Percentiles rank a stretch among this genome's conserved stretches.
Evolutionary conservation across 116 monocot genomes (phyloP).

Genomic region (Iris pallida): DNA sequence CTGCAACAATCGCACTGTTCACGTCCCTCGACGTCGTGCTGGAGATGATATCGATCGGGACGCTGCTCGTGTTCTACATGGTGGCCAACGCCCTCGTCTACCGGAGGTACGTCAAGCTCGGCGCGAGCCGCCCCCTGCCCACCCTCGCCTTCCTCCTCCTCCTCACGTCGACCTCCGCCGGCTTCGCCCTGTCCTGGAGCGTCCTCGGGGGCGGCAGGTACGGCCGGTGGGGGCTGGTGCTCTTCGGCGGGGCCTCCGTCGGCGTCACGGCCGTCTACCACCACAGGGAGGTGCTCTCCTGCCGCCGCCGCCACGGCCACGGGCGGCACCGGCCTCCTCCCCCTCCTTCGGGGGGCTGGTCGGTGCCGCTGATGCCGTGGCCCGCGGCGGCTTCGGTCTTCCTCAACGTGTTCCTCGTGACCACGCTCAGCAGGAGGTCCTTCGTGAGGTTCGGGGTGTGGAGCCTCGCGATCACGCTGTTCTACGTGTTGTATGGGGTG

Average conservation of each 20-base stretch:
- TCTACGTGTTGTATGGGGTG: conserved; percentile 65
- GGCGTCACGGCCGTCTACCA: conserved; percentile 34
- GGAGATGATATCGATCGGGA: conserved; percentile 80
- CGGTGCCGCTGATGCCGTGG: conserved; percentile 71
- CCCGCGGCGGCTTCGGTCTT: conserved; percentile 60
- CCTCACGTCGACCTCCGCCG: conserved; percentile 42
- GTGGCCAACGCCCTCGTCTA: conserved; percentile 86
- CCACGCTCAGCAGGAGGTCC: conserved; percentile 28
- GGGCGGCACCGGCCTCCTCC: conserved; percentile 8
- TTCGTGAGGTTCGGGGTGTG: conserved; percentile 61
- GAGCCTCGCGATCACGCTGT: conserved; percentile 38
- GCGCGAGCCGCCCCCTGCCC: conserved; percentile 7
- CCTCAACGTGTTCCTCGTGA: conserved; percentile 64
- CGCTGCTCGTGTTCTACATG: conserved; percentile 96
- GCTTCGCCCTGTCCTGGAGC: conserved; percentile 62
- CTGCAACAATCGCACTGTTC: conserved; percentile 60
- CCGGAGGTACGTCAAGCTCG: conserved; percentile 54
- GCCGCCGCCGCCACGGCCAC: too few species aligned
- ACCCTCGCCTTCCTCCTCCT: conserved; percentile 47
- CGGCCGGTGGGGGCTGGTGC: conserved; percentile 29
- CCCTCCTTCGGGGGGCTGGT: conserved; percentile 38
- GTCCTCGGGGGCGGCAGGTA: conserved; percentile 24
- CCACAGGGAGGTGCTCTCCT: background rate
- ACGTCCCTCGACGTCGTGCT: conserved; percentile 71
- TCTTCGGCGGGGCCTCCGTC: conserved; percentile 26